Evolutionary conservation across 805 yeast species (phyloP).

Genomic region (Pichia eremophila): DNA sequence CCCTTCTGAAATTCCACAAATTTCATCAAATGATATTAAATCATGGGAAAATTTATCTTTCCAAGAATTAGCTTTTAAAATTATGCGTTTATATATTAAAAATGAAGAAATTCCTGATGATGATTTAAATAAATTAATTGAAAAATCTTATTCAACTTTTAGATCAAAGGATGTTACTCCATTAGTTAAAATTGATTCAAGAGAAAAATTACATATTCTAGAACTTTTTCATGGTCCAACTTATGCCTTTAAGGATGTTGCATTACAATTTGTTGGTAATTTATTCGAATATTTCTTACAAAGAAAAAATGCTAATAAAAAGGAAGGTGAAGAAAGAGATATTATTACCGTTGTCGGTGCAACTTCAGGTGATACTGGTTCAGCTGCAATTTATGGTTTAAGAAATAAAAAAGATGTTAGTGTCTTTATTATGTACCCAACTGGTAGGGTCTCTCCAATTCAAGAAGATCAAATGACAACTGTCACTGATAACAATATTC

Average conservation of each 20-base stretch:
- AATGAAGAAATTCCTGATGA: conserved; percentile 61
- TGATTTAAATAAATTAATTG: conserved; percentile 56
- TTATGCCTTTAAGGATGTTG: conserved; percentile 97
- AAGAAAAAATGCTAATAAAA: conserved; percentile 53
- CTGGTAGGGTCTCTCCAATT: conserved; percentile 93
- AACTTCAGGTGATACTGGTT: conserved; percentile 97
- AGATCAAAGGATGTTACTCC: conserved; percentile 88
- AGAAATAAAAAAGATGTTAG: conserved; percentile 97
- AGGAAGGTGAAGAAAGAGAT: conserved; percentile 50
- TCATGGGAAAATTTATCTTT: conserved; percentile 71
- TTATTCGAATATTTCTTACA: conserved; percentile 84
- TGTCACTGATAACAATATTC: conserved; percentile 85
- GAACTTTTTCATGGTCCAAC: conserved; percentile 99
- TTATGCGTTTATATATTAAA: conserved; percentile 71
- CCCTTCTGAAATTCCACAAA: conserved; percentile 72
- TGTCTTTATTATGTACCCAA: conserved; percentile 92
- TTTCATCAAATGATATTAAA: conserved; percentile 41
- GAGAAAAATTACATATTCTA: conserved; percentile 53
- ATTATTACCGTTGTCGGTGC: conserved; percentile 96
- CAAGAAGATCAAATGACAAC: conserved; percentile 99
- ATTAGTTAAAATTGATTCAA: conserved; percentile 42
- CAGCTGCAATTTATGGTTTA: conserved; percentile 97
- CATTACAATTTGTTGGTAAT: conserved; percentile 95
- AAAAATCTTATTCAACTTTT: conserved; percentile 81
- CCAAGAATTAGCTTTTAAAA: conserved; percentile 78